phyloP scores from a whole-genome alignment of 1,139 yeast species.

The Yamadazyma mexicana region DNA sequence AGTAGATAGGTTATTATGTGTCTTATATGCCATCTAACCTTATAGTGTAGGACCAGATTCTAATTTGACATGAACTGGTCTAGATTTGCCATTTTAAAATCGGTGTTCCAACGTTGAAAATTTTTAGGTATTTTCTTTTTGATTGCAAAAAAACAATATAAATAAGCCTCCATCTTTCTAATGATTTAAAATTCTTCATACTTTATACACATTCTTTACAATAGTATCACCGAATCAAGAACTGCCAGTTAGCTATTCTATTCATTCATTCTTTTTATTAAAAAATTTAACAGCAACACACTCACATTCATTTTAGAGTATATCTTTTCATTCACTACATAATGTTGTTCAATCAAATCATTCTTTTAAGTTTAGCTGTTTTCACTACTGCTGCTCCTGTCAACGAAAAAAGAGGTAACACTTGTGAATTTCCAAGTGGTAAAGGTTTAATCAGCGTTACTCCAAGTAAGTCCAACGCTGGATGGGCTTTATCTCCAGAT shows the following conservation, averaged over 20 bases:
- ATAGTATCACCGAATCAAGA: constrained; percentile 1
- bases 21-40: neutral
- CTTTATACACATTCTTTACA: neutral
- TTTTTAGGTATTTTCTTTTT: constrained; percentile 1
- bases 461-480: constrained; percentile 57
- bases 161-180: constrained; percentile 1
- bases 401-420: constrained; percentile 28
- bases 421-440: constrained; percentile 67
- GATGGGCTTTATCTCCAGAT: constrained; percentile 88
- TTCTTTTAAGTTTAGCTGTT: constrained; percentile 20
- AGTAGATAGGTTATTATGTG: neutral
- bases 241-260: no score
- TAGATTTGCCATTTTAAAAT: constrained; percentile 5
- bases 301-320: constrained; percentile 9
- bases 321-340: constrained; percentile 6
- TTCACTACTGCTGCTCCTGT: constrained; percentile 32
- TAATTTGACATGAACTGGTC: neutral
- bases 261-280: constrained; percentile 6
- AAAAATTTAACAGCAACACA: neutral
- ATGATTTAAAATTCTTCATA: constrained; percentile 1
- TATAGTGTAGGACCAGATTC: constrained; percentile 1
- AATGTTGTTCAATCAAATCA: constrained; percentile 21
- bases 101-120: constrained; percentile 1
- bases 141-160: constrained; percentile 5
- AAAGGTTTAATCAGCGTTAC: constrained; percentile 71